Evolutionary conservation across 1,139 yeast species (phyloP), one percentile per base, ranked within the genome.

Genomic region (Yamadazyma blattariae): DNA sequence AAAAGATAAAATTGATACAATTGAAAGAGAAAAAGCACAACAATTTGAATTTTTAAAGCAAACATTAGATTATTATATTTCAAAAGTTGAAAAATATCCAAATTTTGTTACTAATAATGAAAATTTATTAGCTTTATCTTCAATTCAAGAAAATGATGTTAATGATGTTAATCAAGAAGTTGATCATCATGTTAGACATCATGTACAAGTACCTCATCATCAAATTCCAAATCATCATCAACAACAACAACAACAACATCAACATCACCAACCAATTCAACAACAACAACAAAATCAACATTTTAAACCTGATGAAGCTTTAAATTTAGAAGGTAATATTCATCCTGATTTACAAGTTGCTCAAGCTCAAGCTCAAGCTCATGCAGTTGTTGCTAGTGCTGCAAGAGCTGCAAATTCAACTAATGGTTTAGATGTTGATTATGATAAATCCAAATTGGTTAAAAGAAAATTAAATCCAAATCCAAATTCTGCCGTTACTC

Each of bases 1-100:
- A 14, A 40, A 31, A 13, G 39, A 37, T 3, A 41, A 37, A 26
- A 12, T 48, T 20, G 46, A 41, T 22, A 49, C 46, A 27, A 23
- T 50, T 4, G 57, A 55, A 34, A 41, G 41, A 26, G 62, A 56
- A 29, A 57, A 55, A 41, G 51, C 48, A 35, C 63, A 62, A 35
- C 72, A 67, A 36, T 47, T 67, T 23, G 54, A 57, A 18, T 63
- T 61, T 41, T 50, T 69, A 27, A 59, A 69, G 33, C 68, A 61
- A 31, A 50, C 67, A 16, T 51, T 67, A 27, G 71, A 64, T 15
- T 64, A 56, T 45, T 74, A 68, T 43, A 60, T 58, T 46, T 51
- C 50, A 40, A 65, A 65, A 45, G 57, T 69, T 34, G 73, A 68
- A 34, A 67, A 67, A 47, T 52, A 68, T 39, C 56, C 69, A 26